phyloP scores from a whole-genome alignment of 1,284 basidiomycete genomes.

The Amylostereum areolatum region DNA sequence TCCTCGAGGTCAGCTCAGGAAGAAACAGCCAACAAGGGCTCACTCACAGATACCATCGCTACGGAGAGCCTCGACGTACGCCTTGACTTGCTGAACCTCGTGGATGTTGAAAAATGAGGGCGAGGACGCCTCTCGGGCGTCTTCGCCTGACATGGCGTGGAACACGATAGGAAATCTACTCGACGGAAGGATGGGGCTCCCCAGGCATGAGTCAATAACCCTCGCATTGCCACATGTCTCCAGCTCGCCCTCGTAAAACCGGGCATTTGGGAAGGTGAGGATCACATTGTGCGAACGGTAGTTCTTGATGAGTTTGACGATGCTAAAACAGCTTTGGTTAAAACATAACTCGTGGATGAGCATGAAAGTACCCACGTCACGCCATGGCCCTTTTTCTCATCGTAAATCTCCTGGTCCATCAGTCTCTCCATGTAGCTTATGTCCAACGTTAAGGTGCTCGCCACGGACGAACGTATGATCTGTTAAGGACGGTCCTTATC shows the following conservation, averaged over 20 bases:
- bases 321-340: slow-evolving; percentile 25
- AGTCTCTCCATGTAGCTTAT: slow-evolving; percentile 46
- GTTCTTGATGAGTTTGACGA: slow-evolving; percentile 55
- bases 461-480: slow-evolving; percentile 44
- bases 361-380: slow-evolving; percentile 29
- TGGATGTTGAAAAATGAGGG: slow-evolving; percentile 64
- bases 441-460: slow-evolving; percentile 36
- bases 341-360: too few species aligned
- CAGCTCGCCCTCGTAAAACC: slow-evolving; percentile 52
- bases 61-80: slow-evolving; percentile 33
- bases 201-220: slow-evolving; percentile 17
- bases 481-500: too few species aligned
- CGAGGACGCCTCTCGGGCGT: slow-evolving; percentile 52
- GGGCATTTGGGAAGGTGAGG: slow-evolving; percentile 46
- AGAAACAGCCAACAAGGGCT: background rate
- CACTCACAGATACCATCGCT: slow-evolving; percentile 32
- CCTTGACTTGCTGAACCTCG: slow-evolving; percentile 48
- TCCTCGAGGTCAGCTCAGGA: slow-evolving; percentile 14
- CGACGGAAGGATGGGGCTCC: slow-evolving; percentile 28
- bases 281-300: slow-evolving; percentile 54
- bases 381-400: slow-evolving; percentile 22
- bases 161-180: slow-evolving; percentile 53
- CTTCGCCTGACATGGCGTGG: slow-evolving; percentile 52
- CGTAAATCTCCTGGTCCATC: slow-evolving; percentile 42
- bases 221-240: slow-evolving; percentile 34